phyloP scores from a whole-genome alignment of 1,284 basidiomycete genomes.

The Trametes pubescens region DNA sequence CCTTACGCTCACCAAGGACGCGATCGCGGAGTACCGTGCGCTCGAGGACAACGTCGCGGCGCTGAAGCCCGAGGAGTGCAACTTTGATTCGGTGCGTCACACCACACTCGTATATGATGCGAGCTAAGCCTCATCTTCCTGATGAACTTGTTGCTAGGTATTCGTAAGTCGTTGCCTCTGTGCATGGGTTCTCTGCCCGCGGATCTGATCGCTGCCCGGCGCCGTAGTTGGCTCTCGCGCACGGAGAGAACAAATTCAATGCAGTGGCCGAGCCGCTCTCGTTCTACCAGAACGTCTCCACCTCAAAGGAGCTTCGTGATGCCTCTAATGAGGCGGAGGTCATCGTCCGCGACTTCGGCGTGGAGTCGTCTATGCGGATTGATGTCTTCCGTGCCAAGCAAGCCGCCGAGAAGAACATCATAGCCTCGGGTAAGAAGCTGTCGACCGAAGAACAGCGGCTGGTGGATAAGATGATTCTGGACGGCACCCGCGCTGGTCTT shows the following conservation, averaged over 20 bases:
- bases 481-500: constrained; percentile 79
- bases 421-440: constrained; percentile 61
- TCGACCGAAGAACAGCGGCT: constrained; percentile 75
- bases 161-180: constrained; percentile 27
- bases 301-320: constrained; percentile 74
- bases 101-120: not conserved
- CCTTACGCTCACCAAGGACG: constrained; percentile 61
- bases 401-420: constrained; percentile 73
- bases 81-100: constrained; percentile 37
- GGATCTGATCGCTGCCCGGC: constrained; percentile 11
- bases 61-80: constrained; percentile 51
- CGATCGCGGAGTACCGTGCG: constrained; percentile 63
- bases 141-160: constrained; percentile 23
- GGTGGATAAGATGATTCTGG: constrained; percentile 80
- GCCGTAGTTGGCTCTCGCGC: constrained; percentile 60
- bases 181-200: not conserved
- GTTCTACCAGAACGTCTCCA: constrained; percentile 85
- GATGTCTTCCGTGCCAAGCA: constrained; percentile 80
- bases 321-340: constrained; percentile 78
- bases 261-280: constrained; percentile 62
- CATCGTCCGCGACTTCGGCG: constrained; percentile 68
- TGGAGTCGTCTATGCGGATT: constrained; percentile 79
- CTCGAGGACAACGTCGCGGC: constrained; percentile 69
- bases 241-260: constrained; percentile 64
- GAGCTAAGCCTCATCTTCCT: not conserved